A percentile compares a stretch with the other conserved stretches of the same genome.
Evolutionary conservation across 108 stramenopile genomes (phyloP).

Genomic region (Epipyxis sp.): DNA sequence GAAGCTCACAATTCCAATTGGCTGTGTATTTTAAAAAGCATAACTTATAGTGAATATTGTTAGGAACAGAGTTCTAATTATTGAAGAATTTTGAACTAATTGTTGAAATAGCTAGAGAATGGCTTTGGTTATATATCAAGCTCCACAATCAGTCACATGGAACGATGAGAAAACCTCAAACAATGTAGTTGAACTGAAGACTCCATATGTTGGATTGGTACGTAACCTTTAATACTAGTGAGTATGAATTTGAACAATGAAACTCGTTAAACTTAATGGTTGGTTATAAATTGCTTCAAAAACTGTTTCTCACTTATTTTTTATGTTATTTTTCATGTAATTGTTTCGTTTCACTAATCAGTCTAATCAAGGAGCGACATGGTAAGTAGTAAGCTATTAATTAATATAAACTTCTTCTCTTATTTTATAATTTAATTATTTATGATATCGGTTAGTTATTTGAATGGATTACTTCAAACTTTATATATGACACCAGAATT

Average conservation of each 20-base stretch:
- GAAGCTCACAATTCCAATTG: too few relatives aligned
- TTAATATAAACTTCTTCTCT: background rate
- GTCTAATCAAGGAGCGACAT: slow-evolving; percentile 58
- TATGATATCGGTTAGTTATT: slow-evolving; percentile 36
- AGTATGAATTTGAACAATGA: too few relatives aligned
- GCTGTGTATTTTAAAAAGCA: too few relatives aligned
- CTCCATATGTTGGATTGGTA: slow-evolving; percentile 11
- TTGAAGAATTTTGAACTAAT: too few relatives aligned
- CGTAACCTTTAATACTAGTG: background rate
- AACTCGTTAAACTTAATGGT: too few relatives aligned
- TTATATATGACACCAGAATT: slow-evolving; percentile 60
- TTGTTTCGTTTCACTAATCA: slow-evolving; percentile 35
- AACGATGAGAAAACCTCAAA: background rate
- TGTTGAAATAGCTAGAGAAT: too few relatives aligned
- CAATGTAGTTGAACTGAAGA: background rate
- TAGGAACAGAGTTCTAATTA: too few relatives aligned
- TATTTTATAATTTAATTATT: background rate
- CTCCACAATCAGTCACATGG: background rate
- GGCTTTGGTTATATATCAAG: slow-evolving; percentile 17
- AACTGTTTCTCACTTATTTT: background rate
- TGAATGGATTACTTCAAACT: slow-evolving; percentile 59
- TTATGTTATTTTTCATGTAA: background rate
- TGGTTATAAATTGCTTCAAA: too few relatives aligned
- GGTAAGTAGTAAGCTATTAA: slow-evolving; percentile 21
- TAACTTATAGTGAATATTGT: too few relatives aligned